A percentile compares a stretch with the other conserved stretches of the same genome.
phyloP scores from a whole-genome alignment of 257 asterid genomes.

The Solanum peruvianum region DNA sequence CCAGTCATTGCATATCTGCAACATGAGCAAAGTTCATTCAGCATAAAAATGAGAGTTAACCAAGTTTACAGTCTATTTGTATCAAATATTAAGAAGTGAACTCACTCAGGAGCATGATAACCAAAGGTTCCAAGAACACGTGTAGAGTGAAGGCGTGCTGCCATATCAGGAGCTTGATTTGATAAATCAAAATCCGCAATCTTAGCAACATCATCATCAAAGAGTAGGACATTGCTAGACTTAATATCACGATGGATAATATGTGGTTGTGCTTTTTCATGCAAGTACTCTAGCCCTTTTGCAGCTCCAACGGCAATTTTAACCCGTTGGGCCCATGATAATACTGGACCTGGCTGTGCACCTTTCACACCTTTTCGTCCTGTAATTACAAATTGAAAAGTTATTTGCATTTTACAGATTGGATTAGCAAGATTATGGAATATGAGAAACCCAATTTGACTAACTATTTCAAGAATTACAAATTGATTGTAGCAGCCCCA shows the following conservation, averaged over 20 bases:
- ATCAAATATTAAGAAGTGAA: not conserved
- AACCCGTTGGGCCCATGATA: conserved; percentile 60
- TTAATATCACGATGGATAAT: conserved; percentile 70
- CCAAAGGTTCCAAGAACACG: conserved; percentile 85
- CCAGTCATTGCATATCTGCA: conserved; percentile 83
- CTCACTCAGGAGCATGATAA: conserved; percentile 84
- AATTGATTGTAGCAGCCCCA: too few relatives aligned
- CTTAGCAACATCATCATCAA: conserved; percentile 64
- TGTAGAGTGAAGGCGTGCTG: conserved; percentile 85
- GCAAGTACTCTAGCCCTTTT: conserved; percentile 67
- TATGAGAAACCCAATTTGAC: not conserved
- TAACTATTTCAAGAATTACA: too few relatives aligned
- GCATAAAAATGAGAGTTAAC: not conserved
- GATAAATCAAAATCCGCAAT: conserved; percentile 74
- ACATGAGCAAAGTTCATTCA: not conserved
- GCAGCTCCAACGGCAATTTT: conserved; percentile 80
- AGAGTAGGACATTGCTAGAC: conserved; percentile 68
- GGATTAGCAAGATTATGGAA: not conserved
- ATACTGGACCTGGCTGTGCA: conserved; percentile 70
- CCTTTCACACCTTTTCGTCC: conserved; percentile 80
- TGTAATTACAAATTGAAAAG: conserved; percentile 4
- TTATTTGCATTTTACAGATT: not conserved
- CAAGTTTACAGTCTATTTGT: not conserved
- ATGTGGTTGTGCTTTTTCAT: conserved; percentile 66
- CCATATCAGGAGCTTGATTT: conserved; percentile 72